phyloP scores from a whole-genome alignment of 129 eudicot species.

The Ambrosia artemisiifolia region DNA sequence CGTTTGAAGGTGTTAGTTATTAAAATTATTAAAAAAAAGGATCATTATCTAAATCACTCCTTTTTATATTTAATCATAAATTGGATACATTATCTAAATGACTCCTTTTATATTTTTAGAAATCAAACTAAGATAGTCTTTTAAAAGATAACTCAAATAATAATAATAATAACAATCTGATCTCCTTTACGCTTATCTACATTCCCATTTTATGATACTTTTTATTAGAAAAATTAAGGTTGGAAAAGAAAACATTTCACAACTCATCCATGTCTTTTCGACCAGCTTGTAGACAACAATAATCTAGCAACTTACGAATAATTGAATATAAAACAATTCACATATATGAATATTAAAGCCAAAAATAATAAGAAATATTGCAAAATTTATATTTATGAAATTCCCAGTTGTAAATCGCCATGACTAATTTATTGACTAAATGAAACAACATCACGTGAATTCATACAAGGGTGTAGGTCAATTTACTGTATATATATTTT shows the following conservation, averaged over 20 bases:
- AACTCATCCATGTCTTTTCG: constrained; percentile 8
- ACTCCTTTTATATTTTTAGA: too few species aligned
- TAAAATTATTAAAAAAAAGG: too few species aligned
- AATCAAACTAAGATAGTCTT: neutral
- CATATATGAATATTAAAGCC: neutral
- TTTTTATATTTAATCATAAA: too few species aligned
- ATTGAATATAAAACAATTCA: neutral
- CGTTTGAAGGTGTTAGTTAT: too few species aligned
- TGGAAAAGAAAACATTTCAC: neutral
- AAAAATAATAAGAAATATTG: neutral
- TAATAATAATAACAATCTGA: neutral
- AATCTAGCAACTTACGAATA: neutral
- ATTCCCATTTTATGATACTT: neutral
- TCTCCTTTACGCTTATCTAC: neutral
- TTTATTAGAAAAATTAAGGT: neutral
- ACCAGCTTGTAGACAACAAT: neutral
- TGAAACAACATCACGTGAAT: constrained; percentile 10
- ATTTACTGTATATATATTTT: neutral
- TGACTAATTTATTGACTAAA: neutral
- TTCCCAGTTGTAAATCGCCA: neutral
- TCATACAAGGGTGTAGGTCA: neutral
- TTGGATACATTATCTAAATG: too few species aligned
- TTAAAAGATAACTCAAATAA: neutral
- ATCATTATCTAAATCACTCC: too few species aligned
- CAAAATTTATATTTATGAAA: neutral